Base-by-base conservation (phyloP, 73 alveolate species). In the Paramecium bursaria region DNA sequence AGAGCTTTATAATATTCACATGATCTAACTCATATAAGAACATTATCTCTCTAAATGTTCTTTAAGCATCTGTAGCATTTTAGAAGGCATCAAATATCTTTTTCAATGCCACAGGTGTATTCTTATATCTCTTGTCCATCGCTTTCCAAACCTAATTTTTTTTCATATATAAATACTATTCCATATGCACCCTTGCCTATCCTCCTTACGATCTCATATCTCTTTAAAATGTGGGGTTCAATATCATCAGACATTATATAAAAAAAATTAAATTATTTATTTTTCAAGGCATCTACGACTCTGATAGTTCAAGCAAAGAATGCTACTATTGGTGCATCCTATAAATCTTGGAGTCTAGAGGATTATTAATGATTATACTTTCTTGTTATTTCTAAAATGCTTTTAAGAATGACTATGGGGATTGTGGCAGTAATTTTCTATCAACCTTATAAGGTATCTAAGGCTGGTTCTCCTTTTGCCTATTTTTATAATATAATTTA, bases 101-200 rank as follows among this genome's bases (percentile, higher is more conserved):
- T 87, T 94, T 94, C 74, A 94, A 51, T n/a, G 98, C 98, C 4
- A 90, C 94, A 54, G 42, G 50, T 25, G 88, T 86, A 44, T 95
- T 90, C 67, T 91, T 90, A 22, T 92, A 87, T 49, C 87, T 93
- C 90, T 88, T 91, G 67, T 95, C 98, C 14, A 88, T 92, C 6
- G 95, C 97, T 87, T 95, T 95, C 95, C 96, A 95, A 35, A 95
- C 98, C 33, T 67, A 25, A 6, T 29, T 46, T 19, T 49, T 22
- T 21, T 23, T 13, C 4, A 50, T 76, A 49, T 77, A 26, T 30
- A 5, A 25, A 14, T 67, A 67, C 89, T 17, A 95, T 86, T 29
- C 98, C 98, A 88, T 95, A 95, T 15, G 98, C 97, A 3, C 98
- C 98, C 74, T 91, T 82, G 0, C 98, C 98, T 53, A 93, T 61